phyloP scores from a whole-genome alignment of 768 basidiomycete genomes.

The Amanita pseudoporphyria region DNA sequence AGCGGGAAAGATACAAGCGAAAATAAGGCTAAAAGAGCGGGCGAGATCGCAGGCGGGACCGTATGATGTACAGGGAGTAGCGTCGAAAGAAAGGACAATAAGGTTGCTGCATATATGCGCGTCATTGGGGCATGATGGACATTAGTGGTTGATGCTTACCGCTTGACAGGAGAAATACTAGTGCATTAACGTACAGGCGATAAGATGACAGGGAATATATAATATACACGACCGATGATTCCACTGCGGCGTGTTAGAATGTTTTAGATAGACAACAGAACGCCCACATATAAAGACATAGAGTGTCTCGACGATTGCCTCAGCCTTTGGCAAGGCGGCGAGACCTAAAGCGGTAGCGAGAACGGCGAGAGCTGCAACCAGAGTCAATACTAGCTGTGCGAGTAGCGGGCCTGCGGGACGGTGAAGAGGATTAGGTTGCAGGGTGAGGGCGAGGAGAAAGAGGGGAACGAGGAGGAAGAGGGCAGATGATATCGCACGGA shows the following conservation, averaged over 20 bases:
- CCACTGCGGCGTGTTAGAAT: conserved; percentile 10
- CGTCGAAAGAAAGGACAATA: conserved; percentile 12
- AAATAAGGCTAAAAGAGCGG: conserved; percentile 15
- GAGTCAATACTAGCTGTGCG: conserved; percentile 9
- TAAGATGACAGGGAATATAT: conserved; percentile 10
- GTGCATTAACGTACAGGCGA: conserved; percentile 11
- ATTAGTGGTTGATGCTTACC: conserved; percentile 11
- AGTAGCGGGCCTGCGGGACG: conserved; percentile 1
- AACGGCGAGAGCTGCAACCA: conserved; percentile 13
- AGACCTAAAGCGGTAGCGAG: conserved; percentile 14
- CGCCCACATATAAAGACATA: conserved; percentile 16
- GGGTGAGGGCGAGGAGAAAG: conserved; percentile 13
- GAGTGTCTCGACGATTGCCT: conserved; percentile 14
- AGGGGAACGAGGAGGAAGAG: conserved; percentile 13
- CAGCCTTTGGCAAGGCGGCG: conserved; percentile 7
- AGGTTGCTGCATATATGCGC: conserved; percentile 21
- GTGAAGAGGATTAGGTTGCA: conserved; percentile 4
- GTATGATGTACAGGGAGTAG: conserved; percentile 11
- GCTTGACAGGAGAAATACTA: conserved; percentile 16
- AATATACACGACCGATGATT: conserved; percentile 14
- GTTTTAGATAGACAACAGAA: background rate
- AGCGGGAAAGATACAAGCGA: conserved; percentile 15
- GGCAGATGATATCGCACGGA: conserved; percentile 10
- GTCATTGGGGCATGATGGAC: conserved; percentile 7
- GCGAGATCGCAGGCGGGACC: conserved; percentile 13